These are phyloP conservation scores for Coniochaeta prunicola DNA, from an alignment of 2,329 filamentous ascomycete species.

Conservation along the genomic window DNA sequence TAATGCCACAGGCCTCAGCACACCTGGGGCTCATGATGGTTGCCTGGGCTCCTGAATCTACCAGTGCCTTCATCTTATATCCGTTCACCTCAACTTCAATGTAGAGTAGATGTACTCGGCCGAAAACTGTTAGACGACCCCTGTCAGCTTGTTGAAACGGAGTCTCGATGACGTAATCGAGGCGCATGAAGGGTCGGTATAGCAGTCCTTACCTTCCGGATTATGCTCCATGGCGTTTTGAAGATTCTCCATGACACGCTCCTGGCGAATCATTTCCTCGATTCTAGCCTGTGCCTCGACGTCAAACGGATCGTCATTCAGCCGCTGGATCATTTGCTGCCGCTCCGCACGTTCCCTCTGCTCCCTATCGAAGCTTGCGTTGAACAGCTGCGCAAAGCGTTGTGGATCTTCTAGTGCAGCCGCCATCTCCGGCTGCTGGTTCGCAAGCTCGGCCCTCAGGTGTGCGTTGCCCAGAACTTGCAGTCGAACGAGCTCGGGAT, in stretches of 20 bases:
- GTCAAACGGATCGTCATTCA: conserved; percentile 94
- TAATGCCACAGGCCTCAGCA: conserved; percentile 88
- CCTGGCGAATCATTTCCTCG: conserved; percentile 93
- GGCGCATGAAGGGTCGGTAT: background rate
- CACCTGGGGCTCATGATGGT: conserved; percentile 98
- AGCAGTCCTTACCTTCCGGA: conserved; percentile 68
- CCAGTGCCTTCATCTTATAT: conserved; percentile 86
- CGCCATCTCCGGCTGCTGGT: conserved; percentile 69
- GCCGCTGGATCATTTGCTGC: conserved; percentile 71
- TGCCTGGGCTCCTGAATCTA: conserved; percentile 94
- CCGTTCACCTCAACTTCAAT: conserved; percentile 93
- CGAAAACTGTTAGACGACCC: conserved; percentile 62
- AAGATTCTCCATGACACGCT: conserved; percentile 88
- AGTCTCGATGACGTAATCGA: conserved; percentile 7
- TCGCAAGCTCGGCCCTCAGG: conserved; percentile 62
- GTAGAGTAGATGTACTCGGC: conserved; percentile 91
- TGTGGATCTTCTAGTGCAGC: conserved; percentile 67
- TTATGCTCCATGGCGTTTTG: conserved; percentile 97
- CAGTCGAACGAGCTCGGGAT: conserved; percentile 76
- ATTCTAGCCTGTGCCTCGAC: conserved; percentile 85
- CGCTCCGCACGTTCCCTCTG: conserved; percentile 67
- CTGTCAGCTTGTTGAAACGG: conserved; percentile 7
- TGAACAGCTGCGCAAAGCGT: conserved; percentile 68
- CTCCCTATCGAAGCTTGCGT: conserved; percentile 61
- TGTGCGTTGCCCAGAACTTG: conserved; percentile 74